A percentile compares a stretch with the other conserved stretches of the same genome.
Conservation (phyloP, 805 yeast genomes). For the Suhomyces tanzawaensis region DNA sequence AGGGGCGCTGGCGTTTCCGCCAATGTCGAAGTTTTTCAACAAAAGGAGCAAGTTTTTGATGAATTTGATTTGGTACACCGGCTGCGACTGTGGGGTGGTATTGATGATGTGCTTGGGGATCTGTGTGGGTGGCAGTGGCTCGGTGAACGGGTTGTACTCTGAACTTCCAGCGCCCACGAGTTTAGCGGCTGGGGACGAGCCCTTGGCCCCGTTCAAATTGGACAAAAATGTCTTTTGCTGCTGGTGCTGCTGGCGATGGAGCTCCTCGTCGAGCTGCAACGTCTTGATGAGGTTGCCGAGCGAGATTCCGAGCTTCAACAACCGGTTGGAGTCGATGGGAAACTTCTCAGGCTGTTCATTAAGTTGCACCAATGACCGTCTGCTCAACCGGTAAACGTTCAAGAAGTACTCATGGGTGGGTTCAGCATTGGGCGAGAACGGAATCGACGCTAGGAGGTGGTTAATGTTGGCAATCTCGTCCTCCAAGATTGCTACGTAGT, state of each 20-base stretch:
- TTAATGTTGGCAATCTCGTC: conserved; percentile 26
- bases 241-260: conserved; percentile 23
- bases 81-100: conserved; percentile 16
- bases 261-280: conserved; percentile 33
- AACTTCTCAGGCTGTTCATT: conserved; percentile 21
- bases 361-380: conserved; percentile 20
- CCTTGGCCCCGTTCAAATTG: conserved; percentile 12
- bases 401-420: conserved; percentile 23
- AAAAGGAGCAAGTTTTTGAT: conserved; percentile 30
- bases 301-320: conserved; percentile 41
- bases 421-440: conserved; percentile 25
- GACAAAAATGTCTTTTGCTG: conserved; percentile 17
- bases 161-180: not conserved
- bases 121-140: not conserved
- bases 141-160: conserved; percentile 10
- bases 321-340: conserved; percentile 36
- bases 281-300: conserved; percentile 41
- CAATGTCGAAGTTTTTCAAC: conserved; percentile 42
- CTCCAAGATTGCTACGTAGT: conserved; percentile 17
- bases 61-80: conserved; percentile 33
- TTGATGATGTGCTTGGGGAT: conserved; percentile 10
- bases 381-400: conserved; percentile 28
- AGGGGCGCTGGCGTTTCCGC: conserved; percentile 12
- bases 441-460: conserved; percentile 32
- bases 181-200: not conserved